Percentiles rank a stretch among this genome's conserved stretches.
Conservation (phyloP, 2,329 filamentous ascomycete species). For the Nemania sp. region DNA sequence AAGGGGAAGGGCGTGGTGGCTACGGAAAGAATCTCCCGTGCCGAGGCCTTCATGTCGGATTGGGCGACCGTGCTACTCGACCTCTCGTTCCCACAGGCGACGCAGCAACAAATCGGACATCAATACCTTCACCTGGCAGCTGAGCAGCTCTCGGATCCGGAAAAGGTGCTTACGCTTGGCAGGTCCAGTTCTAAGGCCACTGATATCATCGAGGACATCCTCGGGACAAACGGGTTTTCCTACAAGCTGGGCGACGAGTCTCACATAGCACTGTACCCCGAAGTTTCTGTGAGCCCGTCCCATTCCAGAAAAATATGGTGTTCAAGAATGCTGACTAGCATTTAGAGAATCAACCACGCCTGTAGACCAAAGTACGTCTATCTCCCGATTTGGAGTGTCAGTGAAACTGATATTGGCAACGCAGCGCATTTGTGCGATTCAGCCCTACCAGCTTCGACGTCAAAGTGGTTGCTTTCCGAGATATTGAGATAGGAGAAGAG, state of each 20-base stretch:
- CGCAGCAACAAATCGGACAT: slow-evolving; percentile 39
- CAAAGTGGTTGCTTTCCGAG: slow-evolving; percentile 32
- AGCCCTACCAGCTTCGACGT: slow-evolving; percentile 34
- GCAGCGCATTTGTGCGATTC: slow-evolving; percentile 42
- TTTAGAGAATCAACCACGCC: slow-evolving; percentile 41
- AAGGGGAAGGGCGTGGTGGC: slow-evolving; percentile 45
- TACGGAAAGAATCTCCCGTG: slow-evolving; percentile 38
- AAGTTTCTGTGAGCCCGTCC: slow-evolving; percentile 30
- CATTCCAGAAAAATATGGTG: neutral
- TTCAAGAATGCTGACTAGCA: slow-evolving; percentile 16
- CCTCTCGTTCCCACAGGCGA: slow-evolving; percentile 39
- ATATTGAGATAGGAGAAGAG: slow-evolving; percentile 36
- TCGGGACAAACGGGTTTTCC: slow-evolving; percentile 44
- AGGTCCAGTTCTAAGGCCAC: slow-evolving; percentile 34
- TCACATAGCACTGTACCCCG: slow-evolving; percentile 36
- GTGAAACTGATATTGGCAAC: slow-evolving; percentile 4
- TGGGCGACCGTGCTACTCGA: slow-evolving; percentile 41
- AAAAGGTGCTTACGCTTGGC: slow-evolving; percentile 37
- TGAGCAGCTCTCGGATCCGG: slow-evolving; percentile 37
- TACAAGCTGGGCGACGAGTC: slow-evolving; percentile 34
- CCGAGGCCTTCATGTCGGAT: slow-evolving; percentile 45
- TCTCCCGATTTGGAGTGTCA: neutral
- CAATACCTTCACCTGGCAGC: slow-evolving; percentile 38
- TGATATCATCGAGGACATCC: slow-evolving; percentile 42
- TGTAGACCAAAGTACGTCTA: slow-evolving; percentile 43